Evolutionary conservation across 2,329 filamentous ascomycete genomes (phyloP), one percentile per base, ranked within the genome.

Genomic region (Colletotrichum tanaceti): DNA sequence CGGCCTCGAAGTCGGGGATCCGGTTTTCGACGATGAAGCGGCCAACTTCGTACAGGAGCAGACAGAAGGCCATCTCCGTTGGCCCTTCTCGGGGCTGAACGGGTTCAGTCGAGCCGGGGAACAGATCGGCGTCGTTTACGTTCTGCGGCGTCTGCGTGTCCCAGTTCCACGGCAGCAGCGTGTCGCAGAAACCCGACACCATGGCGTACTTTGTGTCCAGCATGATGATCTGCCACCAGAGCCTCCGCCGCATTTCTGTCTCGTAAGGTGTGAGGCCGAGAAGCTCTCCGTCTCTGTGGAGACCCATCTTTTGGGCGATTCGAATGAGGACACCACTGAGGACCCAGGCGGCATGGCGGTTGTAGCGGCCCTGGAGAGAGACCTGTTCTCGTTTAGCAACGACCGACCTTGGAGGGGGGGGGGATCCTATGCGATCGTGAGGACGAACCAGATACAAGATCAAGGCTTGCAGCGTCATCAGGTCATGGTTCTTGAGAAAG

Each of bases 141-240:
- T 90, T 90, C 55, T 79, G 79, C 6, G 88, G 87, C 68, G 79
- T 76, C 73, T 85, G 85, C 5, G 87, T 88, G 68, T 88, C 84
- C 84, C 86, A 89, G 47, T 80, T 80, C n/a, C 79, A 80, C 4
- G 84, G 83, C 2, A 87, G 77, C 61, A 86, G 77, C 11, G 84
- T 83, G 70, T 86, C 83, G 66, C 81, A 86, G 28, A 89, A 81
- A 1, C 87, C 87, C 5, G 87, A 88, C 65, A 87, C 79, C 65
- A 89, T 77, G 49, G 86, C 87, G 63, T 85, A 85, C 71, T 87
- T 85, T 50, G 84, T 80, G 70, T 90, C 88, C 60, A 87, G 80
- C 63, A 89, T 79, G 57, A 88, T 81, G 32, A 91, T 84, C 73
- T 88, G 85, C 88, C 88, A 90, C 89, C 89, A 92, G 22, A 91